Conservation (phyloP, 495 filamentous ascomycete genomes). For the Beverwykella pulmonaria region DNA sequence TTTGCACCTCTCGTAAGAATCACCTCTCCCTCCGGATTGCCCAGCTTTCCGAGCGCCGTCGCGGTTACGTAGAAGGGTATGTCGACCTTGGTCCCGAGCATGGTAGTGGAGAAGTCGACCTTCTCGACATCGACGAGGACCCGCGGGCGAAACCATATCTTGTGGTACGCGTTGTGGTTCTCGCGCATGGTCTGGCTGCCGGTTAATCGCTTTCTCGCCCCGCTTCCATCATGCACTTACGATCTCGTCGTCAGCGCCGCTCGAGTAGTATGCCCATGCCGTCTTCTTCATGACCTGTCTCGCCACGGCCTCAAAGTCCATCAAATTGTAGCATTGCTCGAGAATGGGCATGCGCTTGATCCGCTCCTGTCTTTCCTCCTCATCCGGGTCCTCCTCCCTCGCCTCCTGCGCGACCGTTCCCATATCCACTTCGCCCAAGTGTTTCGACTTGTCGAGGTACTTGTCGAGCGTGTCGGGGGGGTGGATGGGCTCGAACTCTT, state of each 20-base stretch:
- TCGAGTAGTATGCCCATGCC: slow-evolving; percentile 82
- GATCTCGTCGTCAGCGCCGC: slow-evolving; percentile 93
- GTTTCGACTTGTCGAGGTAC: slow-evolving; percentile 57
- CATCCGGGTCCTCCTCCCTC: slow-evolving; percentile 26
- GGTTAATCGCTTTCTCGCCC: neutral
- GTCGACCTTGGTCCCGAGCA: slow-evolving; percentile 56
- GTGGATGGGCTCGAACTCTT: slow-evolving; percentile 70
- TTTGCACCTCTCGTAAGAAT: slow-evolving; percentile 81
- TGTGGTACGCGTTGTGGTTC: slow-evolving; percentile 85
- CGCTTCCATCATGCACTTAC: slow-evolving; percentile 52
- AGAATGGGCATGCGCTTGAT: slow-evolving; percentile 64
- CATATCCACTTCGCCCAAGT: slow-evolving; percentile 61
- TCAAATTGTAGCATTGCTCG: slow-evolving; percentile 70
- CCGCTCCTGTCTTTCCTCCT: slow-evolving; percentile 56
- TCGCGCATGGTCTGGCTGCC: slow-evolving; percentile 80
- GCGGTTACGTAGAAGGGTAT: slow-evolving; percentile 92
- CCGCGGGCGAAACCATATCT: slow-evolving; percentile 73
- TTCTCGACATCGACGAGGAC: slow-evolving; percentile 78
- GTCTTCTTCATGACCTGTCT: slow-evolving; percentile 65
- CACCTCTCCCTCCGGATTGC: slow-evolving; percentile 86
- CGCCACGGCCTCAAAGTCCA: slow-evolving; percentile 76
- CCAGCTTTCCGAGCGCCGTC: slow-evolving; percentile 88
- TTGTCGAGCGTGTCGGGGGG: slow-evolving; percentile 60
- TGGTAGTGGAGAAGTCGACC: slow-evolving; percentile 66
- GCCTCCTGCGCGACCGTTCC: slow-evolving; percentile 51